Conservation (phyloP, 2,329 filamentous ascomycete genomes). For the Colletotrichum tanaceti region DNA sequence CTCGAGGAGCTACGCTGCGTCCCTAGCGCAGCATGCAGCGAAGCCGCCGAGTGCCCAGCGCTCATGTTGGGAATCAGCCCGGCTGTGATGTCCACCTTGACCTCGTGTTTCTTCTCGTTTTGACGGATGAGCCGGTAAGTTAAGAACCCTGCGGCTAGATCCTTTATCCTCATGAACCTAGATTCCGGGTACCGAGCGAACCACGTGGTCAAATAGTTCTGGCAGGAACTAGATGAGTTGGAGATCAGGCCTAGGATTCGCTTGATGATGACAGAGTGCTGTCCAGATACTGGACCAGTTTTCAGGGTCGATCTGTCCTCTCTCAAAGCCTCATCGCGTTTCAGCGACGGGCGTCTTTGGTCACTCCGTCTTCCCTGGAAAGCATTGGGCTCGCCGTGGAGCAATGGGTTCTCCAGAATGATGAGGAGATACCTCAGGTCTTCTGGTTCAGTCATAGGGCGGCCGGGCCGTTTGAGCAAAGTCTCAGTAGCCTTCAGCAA, state of each 20-base stretch:
- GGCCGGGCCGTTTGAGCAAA: constrained; percentile 81
- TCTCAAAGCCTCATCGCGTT: constrained; percentile 15
- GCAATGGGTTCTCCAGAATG: constrained; percentile 80
- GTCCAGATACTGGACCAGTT: constrained; percentile 64
- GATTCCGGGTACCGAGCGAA: constrained; percentile 75
- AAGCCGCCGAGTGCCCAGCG: constrained; percentile 73
- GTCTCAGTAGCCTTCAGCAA: constrained; percentile 83
- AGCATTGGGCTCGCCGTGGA: constrained; percentile 62
- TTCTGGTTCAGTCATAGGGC: constrained; percentile 73
- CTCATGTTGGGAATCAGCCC: constrained; percentile 80
- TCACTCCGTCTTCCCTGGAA: constrained; percentile 57
- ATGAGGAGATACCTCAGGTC: constrained; percentile 84
- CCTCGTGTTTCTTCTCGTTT: constrained; percentile 72
- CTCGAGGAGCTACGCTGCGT: constrained; percentile 61
- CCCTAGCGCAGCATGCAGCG: constrained; percentile 82
- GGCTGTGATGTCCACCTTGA: constrained; percentile 69
- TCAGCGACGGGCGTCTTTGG: neutral
- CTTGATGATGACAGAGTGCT: constrained; percentile 87
- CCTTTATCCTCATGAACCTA: constrained; percentile 79
- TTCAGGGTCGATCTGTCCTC: constrained; percentile 43
- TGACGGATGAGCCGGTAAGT: constrained; percentile 82
- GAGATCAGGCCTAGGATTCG: constrained; percentile 83
- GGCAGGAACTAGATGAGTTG: constrained; percentile 79
- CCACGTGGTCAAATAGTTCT: constrained; percentile 82
- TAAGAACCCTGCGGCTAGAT: constrained; percentile 81